Evolutionary conservation across 2,329 filamentous ascomycete genomes (phyloP), one percentile per base, ranked within the genome.

Genomic region (Neocucurbitaria cava): DNA sequence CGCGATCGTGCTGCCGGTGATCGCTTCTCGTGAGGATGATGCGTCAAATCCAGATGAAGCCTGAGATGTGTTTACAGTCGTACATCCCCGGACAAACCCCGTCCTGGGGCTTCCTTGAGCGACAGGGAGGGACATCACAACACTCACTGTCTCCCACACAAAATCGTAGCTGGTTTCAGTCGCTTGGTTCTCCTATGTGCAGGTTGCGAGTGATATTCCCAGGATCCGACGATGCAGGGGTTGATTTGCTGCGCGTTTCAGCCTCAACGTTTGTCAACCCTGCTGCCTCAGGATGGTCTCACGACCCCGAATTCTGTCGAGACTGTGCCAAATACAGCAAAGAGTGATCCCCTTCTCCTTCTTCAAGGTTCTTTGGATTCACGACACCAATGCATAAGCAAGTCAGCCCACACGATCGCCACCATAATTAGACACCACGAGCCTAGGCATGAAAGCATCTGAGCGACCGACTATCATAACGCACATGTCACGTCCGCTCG

Each of bases 261-360:
- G 56, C 53, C 53, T 35, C 49, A 38, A 59, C 36, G 48, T 44
- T 44, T 43, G 30, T 43, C 11, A 35, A 46, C 42, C 50, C 45
- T 44, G 35, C 33, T 57, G 59, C 53, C 51, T 62, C 59, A 62
- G 56, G 54, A 52, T 45, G 23, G 59, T 62, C 58, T 59, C 59
- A 62, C 47, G 35, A 38, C 10, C 10, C 47, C 24, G 8, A 31
- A 42, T 38, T 26, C 39, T 38, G 24, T 26, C 24, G 24, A 5
- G 24, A 5, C 24, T 2, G 46, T 43, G 38, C 44, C 28, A 24
- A 52, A 36, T n/a, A 35, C 18, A 41, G 28, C 23, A 31, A 24
- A 18, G 17, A 42, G 38, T 26, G 41, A n/a, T 33, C 20, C 28
- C 30, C 36, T 43, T 30, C 40, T 39, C 44, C 35, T 46, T 31